These are phyloP conservation scores for Ogataea saltuana DNA, from an alignment of 805 yeast genomes.

Conservation along the genomic window DNA sequence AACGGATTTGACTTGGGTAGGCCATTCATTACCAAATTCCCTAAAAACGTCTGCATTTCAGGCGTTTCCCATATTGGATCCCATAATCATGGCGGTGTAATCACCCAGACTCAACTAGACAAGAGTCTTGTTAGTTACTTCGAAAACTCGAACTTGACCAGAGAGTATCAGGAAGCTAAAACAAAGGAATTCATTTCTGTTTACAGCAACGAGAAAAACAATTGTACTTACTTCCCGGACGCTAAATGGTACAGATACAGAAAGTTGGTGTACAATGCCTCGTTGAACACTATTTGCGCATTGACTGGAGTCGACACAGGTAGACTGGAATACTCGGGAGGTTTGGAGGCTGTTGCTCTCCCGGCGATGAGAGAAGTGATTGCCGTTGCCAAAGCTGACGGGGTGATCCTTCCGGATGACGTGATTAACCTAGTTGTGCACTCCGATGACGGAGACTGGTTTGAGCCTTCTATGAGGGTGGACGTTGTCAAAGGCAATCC, in stretches of 20 bases:
- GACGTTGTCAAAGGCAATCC: constrained; percentile 63
- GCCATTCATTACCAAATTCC: constrained; percentile 53
- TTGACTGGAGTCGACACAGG: constrained; percentile 62
- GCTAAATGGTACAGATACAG: constrained; percentile 58
- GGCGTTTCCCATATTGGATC: constrained; percentile 68
- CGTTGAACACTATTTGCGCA: constrained; percentile 63
- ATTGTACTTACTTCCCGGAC: constrained; percentile 41
- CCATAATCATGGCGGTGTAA: constrained; percentile 49
- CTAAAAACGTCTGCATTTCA: constrained; percentile 52
- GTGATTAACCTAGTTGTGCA: constrained; percentile 51
- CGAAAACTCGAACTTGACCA: constrained; percentile 39
- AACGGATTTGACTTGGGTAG: constrained; percentile 66
- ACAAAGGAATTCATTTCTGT: constrained; percentile 47
- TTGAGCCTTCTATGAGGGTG: constrained; percentile 70
- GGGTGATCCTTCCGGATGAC: constrained; percentile 50
- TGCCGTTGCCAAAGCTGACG: constrained; percentile 69
- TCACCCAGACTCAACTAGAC: constrained; percentile 50
- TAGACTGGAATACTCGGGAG: constrained; percentile 48
- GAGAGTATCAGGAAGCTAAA: constrained; percentile 35
- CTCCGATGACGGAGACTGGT: constrained; percentile 57
- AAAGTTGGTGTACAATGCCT: constrained; percentile 70
- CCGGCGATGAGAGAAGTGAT: constrained; percentile 73
- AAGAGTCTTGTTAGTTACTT: constrained; percentile 51
- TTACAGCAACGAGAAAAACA: constrained; percentile 46
- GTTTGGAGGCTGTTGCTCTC: constrained; percentile 39